Base-by-base conservation (phyloP, 495 filamentous ascomycete genomes). In the Daldinia decipiens region DNA sequence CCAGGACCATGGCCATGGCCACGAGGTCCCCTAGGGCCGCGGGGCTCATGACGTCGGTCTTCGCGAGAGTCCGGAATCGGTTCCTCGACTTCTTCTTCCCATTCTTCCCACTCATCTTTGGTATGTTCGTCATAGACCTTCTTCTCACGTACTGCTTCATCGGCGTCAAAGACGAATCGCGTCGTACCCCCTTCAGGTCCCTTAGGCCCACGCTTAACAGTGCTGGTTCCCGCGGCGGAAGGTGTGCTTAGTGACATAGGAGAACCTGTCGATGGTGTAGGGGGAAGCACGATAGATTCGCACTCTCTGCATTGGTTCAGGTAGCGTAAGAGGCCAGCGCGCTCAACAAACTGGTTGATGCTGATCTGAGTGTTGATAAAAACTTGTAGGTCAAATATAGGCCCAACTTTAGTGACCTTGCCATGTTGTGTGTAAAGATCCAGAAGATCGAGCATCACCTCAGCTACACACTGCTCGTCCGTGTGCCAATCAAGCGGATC, bases 101-200 rank as follows among this genome's bases (percentile, higher is more conserved):
- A 87, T 77, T 96, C 92, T 71, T 96, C 93, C 77, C 89, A 90
- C 73, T 93, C 92, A 32, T 89, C 88, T 64, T 87, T 87, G 76
- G 90, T 92, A 76, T 88, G 92, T 60, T 87, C 82, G 11, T 85
- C 82, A 11, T 95, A 91, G 7, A 84, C 79, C 15, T 83, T 81
- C 71, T 87, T 87, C 81, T 99, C 95, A 19, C 82, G 84, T 39
- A 84, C 85, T 12, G 93, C 95, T 57, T 91, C 85, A 50, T 87
- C 89, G 12, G 91, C 87, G 74, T 98, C 93, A 31, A 98, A 88
- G 83, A 97, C 93, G 75, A 97, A 99, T 12, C 95, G 89, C 31
- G 95, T 86, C 0, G 96, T 97, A 8, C 90, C 91, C 13, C 67
- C 70, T 24, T 93, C 89, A 32, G 87, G 84, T 51, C 87, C 87